A percentile compares a stretch with the other conserved stretches of the same genome.
Conservation (phyloP, 2,329 filamentous ascomycete species). For the Penicillium frequentans region DNA sequence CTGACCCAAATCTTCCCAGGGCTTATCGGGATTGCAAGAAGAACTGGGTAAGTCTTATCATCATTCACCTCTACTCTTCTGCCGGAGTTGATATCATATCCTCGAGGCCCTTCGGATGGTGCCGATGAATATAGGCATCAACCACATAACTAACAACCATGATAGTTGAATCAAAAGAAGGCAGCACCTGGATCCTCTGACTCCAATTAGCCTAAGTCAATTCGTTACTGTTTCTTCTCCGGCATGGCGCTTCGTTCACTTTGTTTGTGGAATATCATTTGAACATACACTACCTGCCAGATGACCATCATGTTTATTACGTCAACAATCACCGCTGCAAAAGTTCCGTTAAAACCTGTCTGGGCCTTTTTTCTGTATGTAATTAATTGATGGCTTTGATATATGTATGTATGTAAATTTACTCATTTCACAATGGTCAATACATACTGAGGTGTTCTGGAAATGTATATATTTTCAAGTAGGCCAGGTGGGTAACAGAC, state of each 20-base stretch:
- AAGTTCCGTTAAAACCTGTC: neutral
- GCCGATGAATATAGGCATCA: neutral
- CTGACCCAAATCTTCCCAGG: constrained; percentile 49
- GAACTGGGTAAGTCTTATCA: constrained; percentile 69
- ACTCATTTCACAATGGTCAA: no score
- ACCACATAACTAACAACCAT: neutral
- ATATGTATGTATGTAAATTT: no score
- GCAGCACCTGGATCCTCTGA: constrained; percentile 5
- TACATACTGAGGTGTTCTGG: no score
- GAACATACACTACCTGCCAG: neutral
- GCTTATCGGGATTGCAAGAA: constrained; percentile 95
- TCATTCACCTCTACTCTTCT: neutral
- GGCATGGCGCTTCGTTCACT: neutral
- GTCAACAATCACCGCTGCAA: neutral
- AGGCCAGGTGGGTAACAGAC: no score
- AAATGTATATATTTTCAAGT: no score
- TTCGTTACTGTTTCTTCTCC: neutral
- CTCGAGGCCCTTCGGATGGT: neutral
- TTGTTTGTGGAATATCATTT: neutral
- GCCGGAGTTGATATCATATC: neutral
- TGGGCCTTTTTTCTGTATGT: no score
- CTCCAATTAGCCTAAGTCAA: neutral
- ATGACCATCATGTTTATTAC: neutral
- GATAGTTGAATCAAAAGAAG: constrained; percentile 35
- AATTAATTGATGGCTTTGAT: no score